phyloP scores from a whole-genome alignment of 768 basidiomycete genomes.

The Rhizopogon vesiculosus region DNA sequence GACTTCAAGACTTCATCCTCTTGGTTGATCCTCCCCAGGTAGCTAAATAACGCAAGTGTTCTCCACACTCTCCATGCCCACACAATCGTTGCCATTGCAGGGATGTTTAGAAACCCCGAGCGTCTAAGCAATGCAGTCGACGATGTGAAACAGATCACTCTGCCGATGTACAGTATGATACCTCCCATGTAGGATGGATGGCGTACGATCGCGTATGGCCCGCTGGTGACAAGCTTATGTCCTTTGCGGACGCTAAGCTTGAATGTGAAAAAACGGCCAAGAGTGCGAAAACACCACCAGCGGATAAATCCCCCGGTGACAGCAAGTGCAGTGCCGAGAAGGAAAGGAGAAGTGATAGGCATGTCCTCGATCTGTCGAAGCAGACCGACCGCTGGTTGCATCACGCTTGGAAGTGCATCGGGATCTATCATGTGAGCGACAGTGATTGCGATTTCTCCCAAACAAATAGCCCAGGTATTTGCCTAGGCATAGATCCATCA shows the following conservation, averaged over 20 bases:
- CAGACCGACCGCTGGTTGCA: no score
- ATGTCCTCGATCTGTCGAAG: no score
- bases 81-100: no score
- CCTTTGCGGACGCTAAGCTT: slow-evolving; percentile 43
- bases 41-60: no score
- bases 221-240: slow-evolving; percentile 11
- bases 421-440: slow-evolving; percentile 1
- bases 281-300: slow-evolving; percentile 37
- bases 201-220: slow-evolving; percentile 14
- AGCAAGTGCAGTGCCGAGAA: slow-evolving; percentile 31
- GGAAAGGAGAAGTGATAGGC: slow-evolving; percentile 7
- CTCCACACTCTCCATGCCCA: no score
- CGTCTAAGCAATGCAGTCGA: neutral
- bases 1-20: neutral
- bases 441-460: slow-evolving; percentile 35
- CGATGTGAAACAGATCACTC: neutral
- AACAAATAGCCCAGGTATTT: slow-evolving; percentile 33
- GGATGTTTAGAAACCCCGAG: no score
- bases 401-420: no score
- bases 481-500: slow-evolving; percentile 17
- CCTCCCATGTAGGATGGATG: slow-evolving; percentile 15
- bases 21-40: neutral
- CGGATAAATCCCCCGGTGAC: slow-evolving; percentile 35
- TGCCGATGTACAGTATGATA: slow-evolving; percentile 12
- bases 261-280: slow-evolving; percentile 48